Evolutionary conservation across 768 basidiomycete species (phyloP).

Genomic region (Russula sp.): DNA sequence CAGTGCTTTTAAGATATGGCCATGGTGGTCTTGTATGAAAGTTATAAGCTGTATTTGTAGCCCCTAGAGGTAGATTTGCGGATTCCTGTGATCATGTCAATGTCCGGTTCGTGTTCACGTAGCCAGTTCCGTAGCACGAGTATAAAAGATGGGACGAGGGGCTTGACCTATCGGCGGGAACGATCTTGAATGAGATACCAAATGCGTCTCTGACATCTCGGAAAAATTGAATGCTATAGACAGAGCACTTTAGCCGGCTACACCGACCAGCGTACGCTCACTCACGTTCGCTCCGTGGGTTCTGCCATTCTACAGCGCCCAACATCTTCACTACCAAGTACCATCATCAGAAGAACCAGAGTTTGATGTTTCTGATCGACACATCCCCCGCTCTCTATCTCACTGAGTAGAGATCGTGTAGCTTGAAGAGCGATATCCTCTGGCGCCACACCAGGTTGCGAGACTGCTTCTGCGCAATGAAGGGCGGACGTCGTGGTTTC

Average conservation of each 20-base stretch:
- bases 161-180: constrained; percentile 47
- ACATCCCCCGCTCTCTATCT: constrained; percentile 80
- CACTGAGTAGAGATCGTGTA: constrained; percentile 67
- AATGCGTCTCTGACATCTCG: constrained; percentile 77
- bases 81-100: constrained; percentile 41
- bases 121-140: constrained; percentile 90
- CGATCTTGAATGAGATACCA: constrained; percentile 90
- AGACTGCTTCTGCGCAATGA: constrained; percentile 81
- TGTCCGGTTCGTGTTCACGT: constrained; percentile 79
- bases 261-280: background rate
- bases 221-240: constrained; percentile 78
- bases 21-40: background rate
- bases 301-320: constrained; percentile 83
- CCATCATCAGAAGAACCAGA: constrained; percentile 83
- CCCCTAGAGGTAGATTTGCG: background rate
- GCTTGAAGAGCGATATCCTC: constrained; percentile 89
- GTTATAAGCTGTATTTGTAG: too few relatives aligned
- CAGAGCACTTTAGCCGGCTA: constrained; percentile 14
- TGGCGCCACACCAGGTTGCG: constrained; percentile 75
- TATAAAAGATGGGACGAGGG: constrained; percentile 56
- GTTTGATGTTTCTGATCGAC: constrained; percentile 86
- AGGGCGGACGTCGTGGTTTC: constrained; percentile 89
- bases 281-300: constrained; percentile 68
- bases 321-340: constrained; percentile 95
- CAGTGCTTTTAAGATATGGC: background rate